Percentiles rank a stretch among this genome's conserved stretches.
These are phyloP conservation scores for Cercophora newfieldiana DNA, from an alignment of 495 filamentous ascomycete genomes.

Conservation along the genomic window DNA sequence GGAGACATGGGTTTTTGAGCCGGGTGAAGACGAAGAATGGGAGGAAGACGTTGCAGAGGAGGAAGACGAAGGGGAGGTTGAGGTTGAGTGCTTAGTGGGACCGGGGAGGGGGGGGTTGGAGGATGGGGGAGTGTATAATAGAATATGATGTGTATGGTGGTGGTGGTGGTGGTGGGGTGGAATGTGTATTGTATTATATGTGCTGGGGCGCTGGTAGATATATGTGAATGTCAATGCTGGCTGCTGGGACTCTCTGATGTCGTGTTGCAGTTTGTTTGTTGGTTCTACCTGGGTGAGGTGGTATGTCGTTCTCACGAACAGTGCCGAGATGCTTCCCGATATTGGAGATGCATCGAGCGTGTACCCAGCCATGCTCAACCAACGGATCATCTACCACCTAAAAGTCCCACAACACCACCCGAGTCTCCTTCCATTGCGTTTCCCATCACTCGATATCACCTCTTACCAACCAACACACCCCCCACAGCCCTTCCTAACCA, in stretches of 20 bases:
- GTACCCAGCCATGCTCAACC: too few relatives aligned
- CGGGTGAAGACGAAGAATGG: conserved; percentile 40
- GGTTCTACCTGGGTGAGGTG: too few relatives aligned
- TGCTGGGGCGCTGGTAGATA: neutral
- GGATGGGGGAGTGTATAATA: conserved; percentile 3
- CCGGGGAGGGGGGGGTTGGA: neutral
- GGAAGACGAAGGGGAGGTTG: conserved; percentile 43
- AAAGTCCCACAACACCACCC: too few relatives aligned
- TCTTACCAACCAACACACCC: neutral
- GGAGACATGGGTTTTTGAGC: conserved; percentile 49
- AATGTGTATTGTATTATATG: neutral
- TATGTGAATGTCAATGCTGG: neutral
- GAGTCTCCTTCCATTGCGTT: too few relatives aligned
- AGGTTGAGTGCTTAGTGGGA: conserved; percentile 31
- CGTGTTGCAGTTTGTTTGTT: neutral
- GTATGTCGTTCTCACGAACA: too few relatives aligned
- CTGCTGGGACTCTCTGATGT: neutral
- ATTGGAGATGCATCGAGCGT: too few relatives aligned
- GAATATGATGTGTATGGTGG: neutral
- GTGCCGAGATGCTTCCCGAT: too few relatives aligned
- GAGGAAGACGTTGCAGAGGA: conserved; percentile 38
- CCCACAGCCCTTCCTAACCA: neutral
- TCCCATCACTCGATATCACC: neutral
- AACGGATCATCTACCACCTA: too few relatives aligned
- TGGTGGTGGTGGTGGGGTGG: neutral